Base-by-base conservation (phyloP, 805 yeast genomes). In the Yamadazyma scolyti region DNA sequence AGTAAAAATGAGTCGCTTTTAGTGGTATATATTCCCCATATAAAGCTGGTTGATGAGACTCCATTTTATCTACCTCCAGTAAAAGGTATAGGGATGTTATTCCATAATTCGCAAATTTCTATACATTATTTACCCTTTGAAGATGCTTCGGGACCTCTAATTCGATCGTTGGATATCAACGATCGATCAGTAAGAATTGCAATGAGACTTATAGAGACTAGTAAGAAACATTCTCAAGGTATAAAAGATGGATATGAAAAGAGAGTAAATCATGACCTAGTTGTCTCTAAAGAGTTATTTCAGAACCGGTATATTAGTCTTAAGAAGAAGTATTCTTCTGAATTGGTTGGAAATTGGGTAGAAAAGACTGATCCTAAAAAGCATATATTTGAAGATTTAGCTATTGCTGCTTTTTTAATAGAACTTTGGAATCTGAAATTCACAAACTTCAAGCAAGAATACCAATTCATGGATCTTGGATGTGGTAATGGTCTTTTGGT, bases 381-480 rank as follows among this genome's bases (percentile, higher is more conserved):
- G 54, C 97, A 90, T 59, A 97, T 90, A 0, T 90, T 89, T 61
- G 97, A 90, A 63, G 97, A 90, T 54, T 74, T 90, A 31, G 94
- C 96, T 3, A 89, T 90, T 44, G 97, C 97, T 1, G 95, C 97
- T 0, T 90, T 90, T 46, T 65, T 90, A 39, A 84, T 90, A 16
- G 95, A 86, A 58, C 68, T 85, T 20, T 90, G 97, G 97, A 57
- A 57, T 6, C 62, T 69, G 27, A 51, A 50, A 19, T 73, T 71
- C 42, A 8, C 19, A 12, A 57, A 58, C 14, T 54, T 50, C 20
- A 58, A 64, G 23, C 46, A 51, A 4, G 60, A 59, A 4, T 77
- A 82, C 46, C 80, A 79, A 46, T 90, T 89, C 52, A 71, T 90
- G 42, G 97, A 90, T 59, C 55, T 90, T 32, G 97, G 97, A 0